A percentile compares a stretch with the other conserved stretches of the same genome.
Evolutionary conservation across 225 moss, liverwort and hornwort species (phyloP).

Genomic region (Pseudisothecium myosuroides): DNA sequence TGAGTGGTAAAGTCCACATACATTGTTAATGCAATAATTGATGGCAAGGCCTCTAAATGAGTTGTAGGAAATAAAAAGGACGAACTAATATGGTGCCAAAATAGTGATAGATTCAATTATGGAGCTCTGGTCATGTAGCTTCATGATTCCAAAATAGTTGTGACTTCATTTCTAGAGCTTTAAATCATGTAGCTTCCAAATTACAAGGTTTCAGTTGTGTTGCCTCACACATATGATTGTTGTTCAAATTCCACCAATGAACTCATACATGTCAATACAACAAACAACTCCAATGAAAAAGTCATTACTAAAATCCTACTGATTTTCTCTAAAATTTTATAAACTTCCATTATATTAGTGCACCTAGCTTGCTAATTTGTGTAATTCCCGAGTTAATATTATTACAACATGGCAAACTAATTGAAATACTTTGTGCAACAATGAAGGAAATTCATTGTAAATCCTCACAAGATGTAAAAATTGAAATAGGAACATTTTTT

Average conservation of each 20-base stretch:
- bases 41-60: no score
- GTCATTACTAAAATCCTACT: no score
- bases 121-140: background rate
- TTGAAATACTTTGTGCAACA: background rate
- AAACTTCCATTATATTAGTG: background rate
- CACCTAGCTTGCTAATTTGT: background rate
- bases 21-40: no score
- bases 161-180: background rate
- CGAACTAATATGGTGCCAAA: no score
- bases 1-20: no score
- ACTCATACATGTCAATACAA: no score
- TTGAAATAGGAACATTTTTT: background rate
- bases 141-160: background rate
- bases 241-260: no score
- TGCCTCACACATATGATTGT: no score
- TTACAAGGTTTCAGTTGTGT: rapidly evolving
- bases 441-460: background rate
- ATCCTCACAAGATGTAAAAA: background rate
- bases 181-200: rapidly evolving
- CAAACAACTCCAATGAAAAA: no score
- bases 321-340: background rate
- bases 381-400: background rate
- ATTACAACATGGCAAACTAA: background rate
- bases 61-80: no score
- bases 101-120: no score